Conservation (phyloP, 345 rosid genomes). For the Eucalyptus cloeziana region DNA sequence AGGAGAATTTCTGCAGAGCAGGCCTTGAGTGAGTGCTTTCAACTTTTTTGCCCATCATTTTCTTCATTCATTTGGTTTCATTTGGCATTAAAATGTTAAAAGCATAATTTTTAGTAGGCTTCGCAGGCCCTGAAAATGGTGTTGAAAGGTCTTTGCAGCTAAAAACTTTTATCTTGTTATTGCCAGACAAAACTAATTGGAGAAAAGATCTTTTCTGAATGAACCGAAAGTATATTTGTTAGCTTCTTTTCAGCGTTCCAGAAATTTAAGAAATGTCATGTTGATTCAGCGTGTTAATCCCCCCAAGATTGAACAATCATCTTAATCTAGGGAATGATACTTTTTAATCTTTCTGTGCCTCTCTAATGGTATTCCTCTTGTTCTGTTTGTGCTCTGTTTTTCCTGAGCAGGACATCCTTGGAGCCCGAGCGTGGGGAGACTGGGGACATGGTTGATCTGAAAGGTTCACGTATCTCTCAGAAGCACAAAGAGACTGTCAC, state of each 20-base stretch:
- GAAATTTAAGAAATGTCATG: not conserved
- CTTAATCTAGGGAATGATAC: not conserved
- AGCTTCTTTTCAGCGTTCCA: not conserved
- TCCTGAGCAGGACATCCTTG: not conserved
- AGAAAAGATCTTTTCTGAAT: not conserved
- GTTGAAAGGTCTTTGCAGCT: not conserved
- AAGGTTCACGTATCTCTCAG: not conserved
- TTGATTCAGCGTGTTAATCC: not conserved
- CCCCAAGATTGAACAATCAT: not conserved
- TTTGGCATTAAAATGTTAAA: not conserved
- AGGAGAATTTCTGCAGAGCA: conserved; percentile 65
- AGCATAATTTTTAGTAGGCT: not conserved
- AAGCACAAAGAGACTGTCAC: not conserved
- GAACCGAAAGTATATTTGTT: not conserved
- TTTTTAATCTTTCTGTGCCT: not conserved
- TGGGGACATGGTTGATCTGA: not conserved
- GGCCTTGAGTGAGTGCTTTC: conserved; percentile 24
- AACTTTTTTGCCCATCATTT: not conserved
- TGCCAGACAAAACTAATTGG: not conserved
- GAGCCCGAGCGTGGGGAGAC: not conserved
- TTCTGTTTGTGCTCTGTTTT: not conserved
- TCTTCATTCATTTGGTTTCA: not conserved
- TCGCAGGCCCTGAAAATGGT: not conserved
- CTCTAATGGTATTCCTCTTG: not conserved
- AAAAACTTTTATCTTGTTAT: not conserved